Percentiles rank a stretch among this genome's conserved stretches.
Evolutionary conservation across 1,284 basidiomycete genomes (phyloP).

Genomic region (Ceratobasidium papillatum): DNA sequence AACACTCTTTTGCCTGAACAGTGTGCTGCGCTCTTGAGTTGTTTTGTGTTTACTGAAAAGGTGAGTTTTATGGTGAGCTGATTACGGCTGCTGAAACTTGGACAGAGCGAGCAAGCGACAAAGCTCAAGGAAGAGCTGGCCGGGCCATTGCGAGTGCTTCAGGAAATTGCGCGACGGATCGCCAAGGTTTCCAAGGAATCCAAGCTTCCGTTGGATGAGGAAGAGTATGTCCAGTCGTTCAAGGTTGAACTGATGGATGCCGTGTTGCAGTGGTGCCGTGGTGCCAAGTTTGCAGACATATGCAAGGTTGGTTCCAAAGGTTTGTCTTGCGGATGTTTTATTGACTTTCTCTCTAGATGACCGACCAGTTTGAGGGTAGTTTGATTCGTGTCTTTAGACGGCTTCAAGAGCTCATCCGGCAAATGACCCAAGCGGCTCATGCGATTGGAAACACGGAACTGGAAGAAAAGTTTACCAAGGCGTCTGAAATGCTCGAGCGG

Average conservation of each 20-base stretch:
- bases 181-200: slow-evolving; percentile 95
- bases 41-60: slow-evolving; percentile 98
- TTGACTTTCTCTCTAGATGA: slow-evolving; percentile 64
- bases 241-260: slow-evolving; percentile 99
- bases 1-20: slow-evolving; percentile 91
- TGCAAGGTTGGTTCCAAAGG: slow-evolving; percentile 76
- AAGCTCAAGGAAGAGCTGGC: slow-evolving; percentile 93
- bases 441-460: slow-evolving; percentile 96
- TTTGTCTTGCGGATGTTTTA: neutral
- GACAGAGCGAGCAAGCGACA: slow-evolving; percentile 85
- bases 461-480: slow-evolving; percentile 88
- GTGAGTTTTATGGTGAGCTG: slow-evolving; percentile 5
- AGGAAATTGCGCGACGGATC: slow-evolving; percentile 93
- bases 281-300: slow-evolving; percentile 95
- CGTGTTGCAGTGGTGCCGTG: slow-evolving; percentile 96
- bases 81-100: neutral
- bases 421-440: slow-evolving; percentile 94
- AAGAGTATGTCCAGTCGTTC: slow-evolving; percentile 95
- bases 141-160: slow-evolving; percentile 90
- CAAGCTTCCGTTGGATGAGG: slow-evolving; percentile 88
- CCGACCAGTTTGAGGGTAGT: slow-evolving; percentile 96
- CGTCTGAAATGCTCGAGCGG: slow-evolving; percentile 88
- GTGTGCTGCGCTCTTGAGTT: slow-evolving; percentile 90
- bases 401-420: slow-evolving; percentile 91
- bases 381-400: slow-evolving; percentile 94